These are phyloP conservation scores for Penstemon newberryi DNA, from an alignment of 257 asterid genomes.

Conservation along the genomic window DNA sequence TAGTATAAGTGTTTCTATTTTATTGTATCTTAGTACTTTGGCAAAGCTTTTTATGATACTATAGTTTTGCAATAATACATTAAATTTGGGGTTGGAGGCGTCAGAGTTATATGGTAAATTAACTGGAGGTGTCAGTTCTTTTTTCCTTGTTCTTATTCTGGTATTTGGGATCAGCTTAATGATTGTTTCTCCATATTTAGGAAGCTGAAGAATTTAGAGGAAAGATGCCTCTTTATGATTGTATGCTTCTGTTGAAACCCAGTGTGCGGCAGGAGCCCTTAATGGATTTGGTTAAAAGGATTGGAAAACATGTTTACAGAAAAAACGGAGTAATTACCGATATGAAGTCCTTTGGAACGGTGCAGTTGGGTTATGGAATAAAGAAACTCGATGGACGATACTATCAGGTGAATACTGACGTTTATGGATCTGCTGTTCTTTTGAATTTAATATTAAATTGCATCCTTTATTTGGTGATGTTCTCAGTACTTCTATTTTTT, in stretches of 20 bases:
- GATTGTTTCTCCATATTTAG: slow-evolving; percentile 7
- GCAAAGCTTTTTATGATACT: no score
- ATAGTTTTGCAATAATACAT: no score
- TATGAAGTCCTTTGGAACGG: slow-evolving; percentile 54
- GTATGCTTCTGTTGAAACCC: slow-evolving; percentile 85
- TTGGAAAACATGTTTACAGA: slow-evolving; percentile 67
- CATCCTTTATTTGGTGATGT: neutral
- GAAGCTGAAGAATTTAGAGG: slow-evolving; percentile 13
- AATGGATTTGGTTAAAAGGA: slow-evolving; percentile 50
- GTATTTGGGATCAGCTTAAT: neutral
- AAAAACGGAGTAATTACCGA: slow-evolving; percentile 78
- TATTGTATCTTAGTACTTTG: no score
- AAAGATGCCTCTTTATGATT: slow-evolving; percentile 90
- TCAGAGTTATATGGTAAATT: no score
- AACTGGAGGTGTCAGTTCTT: no score
- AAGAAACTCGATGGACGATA: slow-evolving; percentile 83
- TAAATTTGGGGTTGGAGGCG: no score
- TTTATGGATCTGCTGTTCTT: neutral
- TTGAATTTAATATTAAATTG: neutral
- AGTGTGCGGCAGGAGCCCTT: slow-evolving; percentile 39
- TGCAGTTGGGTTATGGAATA: slow-evolving; percentile 82
- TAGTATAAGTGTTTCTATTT: no score
- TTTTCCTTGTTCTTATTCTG: no score
- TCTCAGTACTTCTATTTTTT: neutral
- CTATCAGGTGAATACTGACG: slow-evolving; percentile 50